These are phyloP conservation scores for Puccinia novopanici DNA, from an alignment of 1,284 basidiomycete species.

Conservation along the genomic window DNA sequence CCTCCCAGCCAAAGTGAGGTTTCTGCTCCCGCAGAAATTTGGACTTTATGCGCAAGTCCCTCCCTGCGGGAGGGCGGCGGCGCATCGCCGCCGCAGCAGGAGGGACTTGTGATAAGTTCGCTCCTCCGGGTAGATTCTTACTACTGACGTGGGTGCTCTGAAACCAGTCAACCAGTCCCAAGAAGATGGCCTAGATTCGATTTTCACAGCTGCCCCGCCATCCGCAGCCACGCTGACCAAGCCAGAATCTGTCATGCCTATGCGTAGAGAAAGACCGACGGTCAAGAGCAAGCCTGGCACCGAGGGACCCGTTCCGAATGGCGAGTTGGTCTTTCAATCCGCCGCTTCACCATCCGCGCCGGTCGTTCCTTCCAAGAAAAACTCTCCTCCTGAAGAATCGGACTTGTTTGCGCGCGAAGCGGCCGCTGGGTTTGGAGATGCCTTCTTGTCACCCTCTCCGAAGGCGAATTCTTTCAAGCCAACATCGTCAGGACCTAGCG, in stretches of 20 bases:
- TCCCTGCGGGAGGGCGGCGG: no score
- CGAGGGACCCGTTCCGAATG: background rate
- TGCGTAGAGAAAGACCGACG: slow-evolving; percentile 59
- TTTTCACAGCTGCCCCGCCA: slow-evolving; percentile 25
- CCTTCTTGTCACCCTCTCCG: slow-evolving; percentile 25
- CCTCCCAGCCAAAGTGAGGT: no score
- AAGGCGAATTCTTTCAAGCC: slow-evolving; percentile 1
- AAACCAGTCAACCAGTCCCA: slow-evolving; percentile 40
- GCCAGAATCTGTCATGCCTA: slow-evolving; percentile 58
- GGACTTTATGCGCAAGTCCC: no score
- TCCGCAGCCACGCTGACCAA: slow-evolving; percentile 7
- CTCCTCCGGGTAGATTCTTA: no score
- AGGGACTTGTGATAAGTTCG: no score
- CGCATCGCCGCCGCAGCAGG: no score
- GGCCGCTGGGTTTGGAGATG: slow-evolving; percentile 47
- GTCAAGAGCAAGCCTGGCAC: slow-evolving; percentile 20
- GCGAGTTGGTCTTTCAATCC: background rate
- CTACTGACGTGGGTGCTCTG: no score
- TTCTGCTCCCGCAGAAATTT: no score
- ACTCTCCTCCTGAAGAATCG: slow-evolving; percentile 31
- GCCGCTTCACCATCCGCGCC: background rate
- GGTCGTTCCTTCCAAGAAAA: background rate
- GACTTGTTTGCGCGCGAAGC: slow-evolving; percentile 45
- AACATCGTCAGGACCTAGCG: background rate
- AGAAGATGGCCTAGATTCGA: slow-evolving; percentile 39